These are phyloP conservation scores for Triticum aestivum DNA, from an alignment of 176 grass and related monocot genomes.

Conservation along the genomic window IWGSC_CS_RefSeq_v2.1 NC_057800.1:667966877-667967376, in stretches of 20 bases:
- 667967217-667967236: background rate
- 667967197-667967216: background rate
- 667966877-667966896: background rate
- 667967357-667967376: too few relatives aligned
- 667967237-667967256: constrained; percentile 7
- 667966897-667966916: constrained; percentile 57
- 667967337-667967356: too few relatives aligned
- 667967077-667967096: constrained; percentile 86
- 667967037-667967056: constrained; percentile 69
- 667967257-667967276: background rate
- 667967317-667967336: background rate
- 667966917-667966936: constrained; percentile 79
- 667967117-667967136: constrained; percentile 65
- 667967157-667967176: constrained; percentile 91
- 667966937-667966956: constrained; percentile 54
- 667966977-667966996: constrained; percentile 66
- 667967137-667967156: constrained; percentile 84
- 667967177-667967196: constrained; percentile 44
- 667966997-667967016: constrained; percentile 74
- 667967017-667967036: constrained; percentile 69
- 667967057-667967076: constrained; percentile 64
- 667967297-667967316: too few relatives aligned
- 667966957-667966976: constrained; percentile 41
- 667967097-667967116: constrained; percentile 82
- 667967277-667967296: too few relatives aligned